Percentiles rank a stretch among this genome's conserved stretches.
These are phyloP conservation scores for Prunus kanzakura DNA, from an alignment of 306 rosid genomes.

Conservation along the genomic window DNA sequence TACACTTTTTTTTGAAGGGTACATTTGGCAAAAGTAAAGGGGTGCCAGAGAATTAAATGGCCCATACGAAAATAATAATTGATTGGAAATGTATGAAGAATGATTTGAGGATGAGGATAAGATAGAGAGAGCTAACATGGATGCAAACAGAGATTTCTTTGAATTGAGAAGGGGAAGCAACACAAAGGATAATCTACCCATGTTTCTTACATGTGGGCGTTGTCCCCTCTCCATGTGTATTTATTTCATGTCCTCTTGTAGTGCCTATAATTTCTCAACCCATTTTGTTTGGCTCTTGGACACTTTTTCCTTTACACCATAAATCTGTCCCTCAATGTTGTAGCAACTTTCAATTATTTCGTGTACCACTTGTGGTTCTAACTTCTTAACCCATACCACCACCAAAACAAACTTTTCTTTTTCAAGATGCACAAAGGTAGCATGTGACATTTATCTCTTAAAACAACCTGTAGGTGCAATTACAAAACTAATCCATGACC, in stretches of 20 bases:
- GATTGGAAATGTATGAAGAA: not conserved
- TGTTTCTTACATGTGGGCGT: conserved; percentile 3
- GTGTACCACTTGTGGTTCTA: not conserved
- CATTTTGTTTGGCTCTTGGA: not conserved
- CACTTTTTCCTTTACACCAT: not conserved
- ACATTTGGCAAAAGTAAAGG: not conserved
- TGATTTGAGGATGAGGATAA: not conserved
- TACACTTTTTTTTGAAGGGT: not conserved
- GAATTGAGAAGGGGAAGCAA: not conserved
- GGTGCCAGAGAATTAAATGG: not conserved
- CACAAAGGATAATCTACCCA: not conserved
- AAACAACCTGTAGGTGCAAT: too few relatives aligned
- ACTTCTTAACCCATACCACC: not conserved
- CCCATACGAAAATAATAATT: not conserved
- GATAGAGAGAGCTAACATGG: not conserved
- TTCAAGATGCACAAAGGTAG: not conserved
- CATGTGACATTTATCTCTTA: not conserved
- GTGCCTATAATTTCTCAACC: not conserved
- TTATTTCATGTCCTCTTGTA: not conserved
- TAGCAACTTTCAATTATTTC: not conserved
- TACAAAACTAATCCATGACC: too few relatives aligned
- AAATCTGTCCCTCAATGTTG: not conserved
- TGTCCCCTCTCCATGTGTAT: conserved; percentile 7
- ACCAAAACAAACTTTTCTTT: not conserved
- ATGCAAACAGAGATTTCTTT: not conserved